Percentiles rank a stretch among this genome's conserved stretches.
phyloP scores from a whole-genome alignment of 805 yeast genomes.

The Candida nemodendra region DNA sequence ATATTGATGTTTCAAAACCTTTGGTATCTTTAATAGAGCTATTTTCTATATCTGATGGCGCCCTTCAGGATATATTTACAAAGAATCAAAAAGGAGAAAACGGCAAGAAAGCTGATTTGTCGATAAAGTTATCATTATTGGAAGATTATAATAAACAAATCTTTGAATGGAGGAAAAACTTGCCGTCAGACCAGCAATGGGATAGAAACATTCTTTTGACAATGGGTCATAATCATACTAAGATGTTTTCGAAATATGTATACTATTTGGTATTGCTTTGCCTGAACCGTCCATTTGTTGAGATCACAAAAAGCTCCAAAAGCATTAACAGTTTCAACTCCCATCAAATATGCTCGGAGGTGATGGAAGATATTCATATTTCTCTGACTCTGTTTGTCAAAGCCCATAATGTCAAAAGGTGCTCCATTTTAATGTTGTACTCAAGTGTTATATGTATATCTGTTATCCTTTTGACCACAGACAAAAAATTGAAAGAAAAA shows the following conservation, averaged over 20 bases:
- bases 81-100: constrained; percentile 6
- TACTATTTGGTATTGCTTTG: constrained; percentile 60
- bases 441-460: constrained; percentile 38
- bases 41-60: constrained; percentile 43
- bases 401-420: constrained; percentile 40
- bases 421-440: constrained; percentile 48
- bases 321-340: constrained; percentile 5
- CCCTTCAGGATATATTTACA: constrained; percentile 43
- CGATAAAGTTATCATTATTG: constrained; percentile 14
- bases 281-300: constrained; percentile 59
- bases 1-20: constrained; percentile 41
- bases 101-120: constrained; percentile 1
- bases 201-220: constrained; percentile 37
- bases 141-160: constrained; percentile 45
- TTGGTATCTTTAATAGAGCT: constrained; percentile 41
- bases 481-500: constrained; percentile 27
- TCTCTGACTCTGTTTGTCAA: constrained; percentile 38
- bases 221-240: constrained; percentile 50
- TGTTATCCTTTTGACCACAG: constrained; percentile 10
- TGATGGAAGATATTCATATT: constrained; percentile 41
- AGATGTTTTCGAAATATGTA: constrained; percentile 51
- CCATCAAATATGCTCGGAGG: constrained; percentile 34
- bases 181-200: constrained; percentile 54
- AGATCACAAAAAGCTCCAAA: constrained; percentile 24
- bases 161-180: constrained; percentile 45